Evolutionary conservation across 2,329 filamentous ascomycete species (phyloP), one percentile per base, ranked within the genome.

Genomic region (Fusarium torreyae): DNA sequence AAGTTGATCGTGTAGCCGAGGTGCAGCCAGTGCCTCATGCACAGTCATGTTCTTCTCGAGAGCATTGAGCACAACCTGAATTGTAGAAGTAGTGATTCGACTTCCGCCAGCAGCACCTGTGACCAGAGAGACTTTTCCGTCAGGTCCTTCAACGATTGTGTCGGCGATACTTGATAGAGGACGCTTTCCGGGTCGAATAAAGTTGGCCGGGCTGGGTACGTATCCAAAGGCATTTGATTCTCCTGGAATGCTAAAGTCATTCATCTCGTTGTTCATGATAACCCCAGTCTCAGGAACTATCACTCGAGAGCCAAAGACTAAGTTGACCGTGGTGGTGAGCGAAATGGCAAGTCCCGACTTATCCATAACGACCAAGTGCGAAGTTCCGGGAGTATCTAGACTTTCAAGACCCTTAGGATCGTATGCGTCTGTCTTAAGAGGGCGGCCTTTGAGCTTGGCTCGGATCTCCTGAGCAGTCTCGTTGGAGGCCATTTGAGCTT

Each of bases 1-100:
- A 7, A 97, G 83, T 81, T 97, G 94, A 74, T 97, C 93, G 74
- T 98, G 94, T 24, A 97, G 78, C 2, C 94, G 83, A 0, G 93
- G 92, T 63, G 87, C 79, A 0, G 86, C 87, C 1, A 97, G 80
- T 0, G 93, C 91, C 49, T 92, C 83, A 0, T 82, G 77, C 0
- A 89, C 83, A 0, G 85, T 89, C 81, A 93, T 81, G 5, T 80
- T 80, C 36, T 87, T 86, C 70, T 97, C 93, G 0, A 98, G 81
- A 0, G 94, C 86, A 71, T 94, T 86, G 75, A 93, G 89, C 6
- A 94, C 82, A 57, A 90, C 91, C 78, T 96, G 93, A n/a, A 94
- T 86, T 0, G 91, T 95, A 0, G 92, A 83, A 0, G 93, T 97
- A 74, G 94, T 95, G 78, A 97, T 97, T 5, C 93, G 86, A 42